These are phyloP conservation scores for Diaporthe batatas DNA, from an alignment of 2,329 filamentous ascomycete species.

Conservation along the genomic window DNA sequence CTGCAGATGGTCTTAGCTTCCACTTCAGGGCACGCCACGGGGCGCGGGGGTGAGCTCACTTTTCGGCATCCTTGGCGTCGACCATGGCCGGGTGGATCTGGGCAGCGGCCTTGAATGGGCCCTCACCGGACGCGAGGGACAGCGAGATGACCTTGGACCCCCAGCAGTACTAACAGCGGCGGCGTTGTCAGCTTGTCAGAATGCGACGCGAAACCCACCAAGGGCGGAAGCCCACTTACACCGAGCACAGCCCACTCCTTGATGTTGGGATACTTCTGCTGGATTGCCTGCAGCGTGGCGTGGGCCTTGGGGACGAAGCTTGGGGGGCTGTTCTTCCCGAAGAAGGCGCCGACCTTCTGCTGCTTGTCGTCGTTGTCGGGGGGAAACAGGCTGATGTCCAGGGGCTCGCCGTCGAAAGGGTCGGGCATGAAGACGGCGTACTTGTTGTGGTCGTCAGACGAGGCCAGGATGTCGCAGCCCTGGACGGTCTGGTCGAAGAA, in stretches of 20 bases:
- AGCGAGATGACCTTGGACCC: constrained; percentile 76
- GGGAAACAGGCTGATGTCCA: constrained; percentile 71
- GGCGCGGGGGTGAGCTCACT: constrained; percentile 3
- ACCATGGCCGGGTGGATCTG: constrained; percentile 74
- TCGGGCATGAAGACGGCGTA: constrained; percentile 94
- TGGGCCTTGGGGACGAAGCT: constrained; percentile 65
- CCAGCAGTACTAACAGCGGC: constrained; percentile 70
- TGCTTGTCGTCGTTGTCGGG: constrained; percentile 75
- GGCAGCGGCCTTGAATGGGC: constrained; percentile 68
- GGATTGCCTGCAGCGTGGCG: constrained; percentile 66
- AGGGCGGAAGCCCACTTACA: constrained; percentile 54
- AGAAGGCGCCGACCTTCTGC: constrained; percentile 69
- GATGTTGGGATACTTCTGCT: constrained; percentile 66
- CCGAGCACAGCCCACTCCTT: constrained; percentile 73
- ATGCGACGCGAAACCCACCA: neutral
- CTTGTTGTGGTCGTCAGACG: constrained; percentile 68
- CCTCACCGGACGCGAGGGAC: constrained; percentile 61
- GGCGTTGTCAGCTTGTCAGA: neutral
- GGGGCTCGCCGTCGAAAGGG: constrained; percentile 84
- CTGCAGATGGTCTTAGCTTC: constrained; percentile 34
- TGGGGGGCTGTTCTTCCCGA: constrained; percentile 63
- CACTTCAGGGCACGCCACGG: neutral
- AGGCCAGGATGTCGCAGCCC: constrained; percentile 76
- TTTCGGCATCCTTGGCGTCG: constrained; percentile 70
- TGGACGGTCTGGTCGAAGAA: constrained; percentile 79